Base-by-base conservation (phyloP, 495 filamentous ascomycete species). In the Podospora comata region DNA sequence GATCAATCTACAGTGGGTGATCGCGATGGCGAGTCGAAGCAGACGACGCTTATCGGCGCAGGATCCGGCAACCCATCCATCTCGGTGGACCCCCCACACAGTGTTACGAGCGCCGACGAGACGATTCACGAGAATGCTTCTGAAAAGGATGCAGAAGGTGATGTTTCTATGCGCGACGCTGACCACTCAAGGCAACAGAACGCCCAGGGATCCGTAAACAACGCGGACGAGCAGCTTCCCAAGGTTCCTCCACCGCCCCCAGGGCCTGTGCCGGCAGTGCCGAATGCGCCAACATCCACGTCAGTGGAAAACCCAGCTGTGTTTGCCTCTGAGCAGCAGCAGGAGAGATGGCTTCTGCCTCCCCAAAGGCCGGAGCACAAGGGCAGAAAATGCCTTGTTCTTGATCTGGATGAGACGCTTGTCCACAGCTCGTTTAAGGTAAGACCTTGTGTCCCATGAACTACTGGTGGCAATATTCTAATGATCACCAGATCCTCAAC, bases 371-470 rank as follows among this genome's bases (percentile, higher is more conserved):
- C 93, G 16, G 88, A 89, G 69, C 86, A 95, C 71, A 87, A 89
- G 68, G 91, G 92, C 26, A 89, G 90, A 74, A 99, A 99, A 78
- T 98, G 96, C 74, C 82, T 99, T 57, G 94, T 99, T 18, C 84
- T 99, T 27, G 95, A 99, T 81, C 81, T 99, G 59, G 95, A 99
- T 71, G 95, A 99, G 78, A 99, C 96, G n/a, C 81, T 99, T 48
- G 95, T 99, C 23, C 95, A 99, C 79, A 98, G 95, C 78, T 98
- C 95, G 73, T 99, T 99, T 80, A 99, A 99, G 89, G 95, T 97
- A 80, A 73, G 77, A 30, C 48, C 28, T 2, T 5, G 48, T 66
- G 1, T 16, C 20, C 58, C 30, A 32, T 32, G 30, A 32, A n/a
- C 27, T 56, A 13, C 15, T 9, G 15, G 1, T n/a, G 5, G 27